Evolutionary conservation across 177 flowering plant genomes (phyloP).

Genomic region (Telopea speciosissima): DNA sequence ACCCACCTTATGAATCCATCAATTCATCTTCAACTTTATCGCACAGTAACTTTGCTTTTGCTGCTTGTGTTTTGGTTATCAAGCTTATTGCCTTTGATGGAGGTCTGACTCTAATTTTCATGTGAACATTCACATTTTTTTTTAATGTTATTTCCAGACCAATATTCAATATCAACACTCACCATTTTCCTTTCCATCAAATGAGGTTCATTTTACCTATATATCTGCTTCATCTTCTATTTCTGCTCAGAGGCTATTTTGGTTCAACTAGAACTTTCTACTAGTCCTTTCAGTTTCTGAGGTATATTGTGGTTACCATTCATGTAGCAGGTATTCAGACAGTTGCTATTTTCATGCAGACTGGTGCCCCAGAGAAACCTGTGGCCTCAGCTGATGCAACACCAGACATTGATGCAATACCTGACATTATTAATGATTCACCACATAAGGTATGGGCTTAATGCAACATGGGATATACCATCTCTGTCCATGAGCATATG

Average conservation of each 20-base stretch:
- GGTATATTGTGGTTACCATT: constrained; percentile 71
- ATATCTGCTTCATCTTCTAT: not conserved
- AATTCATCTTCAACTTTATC: not conserved
- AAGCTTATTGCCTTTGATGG: not conserved
- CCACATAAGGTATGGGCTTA: constrained; percentile 58
- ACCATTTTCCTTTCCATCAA: not conserved
- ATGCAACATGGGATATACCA: not conserved
- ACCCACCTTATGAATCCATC: not conserved
- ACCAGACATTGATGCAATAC: constrained; percentile 36
- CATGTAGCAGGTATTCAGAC: constrained; percentile 99
- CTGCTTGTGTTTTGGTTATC: not conserved
- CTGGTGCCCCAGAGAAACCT: constrained; percentile 56
- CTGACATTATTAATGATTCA: constrained; percentile 62
- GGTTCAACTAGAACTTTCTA: constrained; percentile 9
- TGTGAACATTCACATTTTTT: not conserved
- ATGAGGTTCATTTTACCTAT: not conserved
- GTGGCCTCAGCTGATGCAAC: constrained; percentile 32
- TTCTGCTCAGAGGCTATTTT: constrained; percentile 5
- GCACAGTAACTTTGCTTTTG: not conserved
- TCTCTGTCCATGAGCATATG: not conserved
- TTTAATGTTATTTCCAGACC: not conserved
- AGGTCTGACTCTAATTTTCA: not conserved
- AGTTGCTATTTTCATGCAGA: constrained; percentile 99
- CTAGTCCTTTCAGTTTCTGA: constrained; percentile 44
- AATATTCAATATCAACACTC: not conserved